phyloP scores from a whole-genome alignment of 495 filamentous ascomycete species.

The Penicillium steckii region DNA sequence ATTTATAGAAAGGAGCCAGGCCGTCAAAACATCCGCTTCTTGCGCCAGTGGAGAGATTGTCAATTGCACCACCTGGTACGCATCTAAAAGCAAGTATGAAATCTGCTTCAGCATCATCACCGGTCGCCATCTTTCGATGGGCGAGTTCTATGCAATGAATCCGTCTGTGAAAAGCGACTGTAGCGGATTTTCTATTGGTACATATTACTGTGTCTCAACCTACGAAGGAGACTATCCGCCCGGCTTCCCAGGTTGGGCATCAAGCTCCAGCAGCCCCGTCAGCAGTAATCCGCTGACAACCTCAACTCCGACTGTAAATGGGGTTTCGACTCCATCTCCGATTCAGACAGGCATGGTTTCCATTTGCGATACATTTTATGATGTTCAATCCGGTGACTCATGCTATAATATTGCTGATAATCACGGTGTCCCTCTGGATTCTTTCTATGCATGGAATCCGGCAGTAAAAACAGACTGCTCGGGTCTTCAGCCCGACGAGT shows the following conservation, averaged over 20 bases:
- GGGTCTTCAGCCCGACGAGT: constrained; percentile 1
- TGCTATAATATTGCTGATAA: not conserved
- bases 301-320: constrained; percentile 1
- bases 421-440: not conserved
- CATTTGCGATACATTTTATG: not conserved
- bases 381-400: constrained; percentile 3
- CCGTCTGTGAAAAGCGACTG: not conserved
- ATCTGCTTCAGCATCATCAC: not conserved
- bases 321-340: not conserved
- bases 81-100: not conserved
- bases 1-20: not conserved
- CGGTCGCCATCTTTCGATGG: not conserved
- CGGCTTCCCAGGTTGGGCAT: not conserved
- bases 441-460: constrained; percentile 9
- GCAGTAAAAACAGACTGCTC: constrained; percentile 6
- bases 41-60: not conserved
- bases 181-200: not conserved
- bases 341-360: constrained; percentile 5
- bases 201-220: not conserved
- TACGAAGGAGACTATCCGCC: not conserved
- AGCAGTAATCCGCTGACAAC: not conserved
- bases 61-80: not conserved
- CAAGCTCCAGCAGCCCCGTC: not conserved
- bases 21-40: not conserved
- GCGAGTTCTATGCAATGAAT: not conserved